Base-by-base conservation (phyloP, 2,329 filamentous ascomycete genomes). In the Colletotrichum tanaceti region DNA sequence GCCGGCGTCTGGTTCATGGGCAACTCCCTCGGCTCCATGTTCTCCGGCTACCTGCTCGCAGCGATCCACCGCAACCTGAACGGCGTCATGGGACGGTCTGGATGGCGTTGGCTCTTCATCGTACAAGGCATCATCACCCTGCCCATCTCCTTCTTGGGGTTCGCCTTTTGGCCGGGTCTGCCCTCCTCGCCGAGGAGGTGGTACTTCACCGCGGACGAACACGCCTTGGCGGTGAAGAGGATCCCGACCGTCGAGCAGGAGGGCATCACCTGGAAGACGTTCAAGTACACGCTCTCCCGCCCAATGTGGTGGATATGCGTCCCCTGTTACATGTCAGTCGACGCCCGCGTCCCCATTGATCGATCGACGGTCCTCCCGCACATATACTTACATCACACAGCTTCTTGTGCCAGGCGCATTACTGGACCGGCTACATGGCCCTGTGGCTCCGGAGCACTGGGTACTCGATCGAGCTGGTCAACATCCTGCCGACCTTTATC, bases 41-140 rank as follows among this genome's bases (percentile, higher is more conserved):
- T 88, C 58, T 85, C 84, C 18, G 86, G 86, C 1, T 88, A 87
- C 67, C 78, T 88, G 0, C 85, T 87, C 74, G 82, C 86, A 0
- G 85, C 83, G 0, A 83, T 84, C 0, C 86, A 87, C 73, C 81
- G 82, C 57, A 83, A 84, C 32, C 77, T 89, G 0, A 84, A 84
- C 35, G 85, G 86, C 0, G 76, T 82, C 0, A 74, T 74, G 13
- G 86, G 85, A 0, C 71, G 77, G 16, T 73, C 76, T 0, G 80
- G 78, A 0, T 82, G 75, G 75, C 75, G 78, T 24, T 83, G 79
- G 79, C 73, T 82, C 1, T 82, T 82, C 65, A 74, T 82, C 38
- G 78, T 82, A 60, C 79, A 81, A 66, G 79, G 78, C 18, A 71
- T 75, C 18, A 70, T 70, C 2, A 72, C 73, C 14, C 61, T 75